Evolutionary conservation across 2,329 filamentous ascomycete species (phyloP), one percentile per base, ranked within the genome.

Genomic region (Eutypa lata): DNA sequence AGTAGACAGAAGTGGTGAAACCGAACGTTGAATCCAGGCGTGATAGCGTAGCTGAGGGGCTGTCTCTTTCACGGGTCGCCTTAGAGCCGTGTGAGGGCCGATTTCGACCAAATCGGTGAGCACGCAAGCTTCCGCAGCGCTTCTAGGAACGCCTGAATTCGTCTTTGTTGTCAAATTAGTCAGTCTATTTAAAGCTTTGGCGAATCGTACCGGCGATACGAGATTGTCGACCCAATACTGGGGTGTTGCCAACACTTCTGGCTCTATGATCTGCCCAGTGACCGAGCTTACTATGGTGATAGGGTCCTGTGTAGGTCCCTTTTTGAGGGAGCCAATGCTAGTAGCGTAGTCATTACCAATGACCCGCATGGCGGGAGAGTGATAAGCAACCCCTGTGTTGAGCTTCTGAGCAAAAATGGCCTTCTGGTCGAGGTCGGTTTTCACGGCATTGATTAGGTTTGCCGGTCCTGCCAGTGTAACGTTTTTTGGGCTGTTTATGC

Each of bases 401-500:
- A 70, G 50, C 35, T 61, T 61, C 2, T 57, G 53, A 7, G 61
- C 61, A 52, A 68, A 70, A 1, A 61, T 54, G 2, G 50, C 50
- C 7, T 54, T 52, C 6, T 46, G 21, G 6, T 65, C 53, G 14
- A 57, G 45, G 16, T 56, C 22, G 2, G 4, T 46, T 44, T 65
- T 57, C 3, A 69, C 22, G 1, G 44, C 45, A n/a, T 64, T 56
- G 8, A 68, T 54, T 2, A 48, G 38, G 2, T 28, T 28, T 3
- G 54, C 56, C 7, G 33, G 13, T 1, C 64, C 67, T 0, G 65
- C 58, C 0, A 70, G 21, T 0, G 68, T 70, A 1, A 50, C 42
- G 48, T 61, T 69, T 0, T 3, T 3, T 0, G 65, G 64, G 38
- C 65, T 68, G 57, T 69, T 70, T 22, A 68, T 46, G 52, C 65